A percentile compares a stretch with the other conserved stretches of the same genome.
Conservation (phyloP, 2,329 filamentous ascomycete genomes). For the Epichloe gansuensis region DNA sequence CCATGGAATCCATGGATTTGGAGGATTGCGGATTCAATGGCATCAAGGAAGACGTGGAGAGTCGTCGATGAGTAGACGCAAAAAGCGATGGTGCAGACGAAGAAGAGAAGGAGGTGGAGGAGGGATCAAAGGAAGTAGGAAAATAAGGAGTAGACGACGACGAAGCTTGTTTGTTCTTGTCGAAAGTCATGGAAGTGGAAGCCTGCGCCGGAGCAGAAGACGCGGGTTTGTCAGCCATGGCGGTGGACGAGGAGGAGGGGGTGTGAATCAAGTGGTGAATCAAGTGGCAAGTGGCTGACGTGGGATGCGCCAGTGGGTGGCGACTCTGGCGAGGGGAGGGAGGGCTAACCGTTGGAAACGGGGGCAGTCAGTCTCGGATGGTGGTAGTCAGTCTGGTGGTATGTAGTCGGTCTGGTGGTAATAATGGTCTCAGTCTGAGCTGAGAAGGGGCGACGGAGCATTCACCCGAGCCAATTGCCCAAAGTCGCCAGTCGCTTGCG, state of each 20-base stretch:
- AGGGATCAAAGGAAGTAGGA: not conserved
- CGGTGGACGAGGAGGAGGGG: not conserved
- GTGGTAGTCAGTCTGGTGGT: no score
- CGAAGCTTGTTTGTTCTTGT: constrained; percentile 11
- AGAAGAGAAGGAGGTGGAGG: constrained; percentile 8
- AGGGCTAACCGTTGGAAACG: not conserved
- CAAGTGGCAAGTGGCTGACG: constrained; percentile 1
- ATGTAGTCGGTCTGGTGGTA: no score
- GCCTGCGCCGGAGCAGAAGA: constrained; percentile 12
- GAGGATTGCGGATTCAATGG: constrained; percentile 11
- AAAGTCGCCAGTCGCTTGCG: constrained; percentile 1
- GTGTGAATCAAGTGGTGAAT: not conserved
- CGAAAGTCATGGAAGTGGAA: constrained; percentile 22
- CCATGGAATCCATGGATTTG: constrained; percentile 1
- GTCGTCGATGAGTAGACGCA: constrained; percentile 6
- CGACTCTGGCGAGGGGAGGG: not conserved
- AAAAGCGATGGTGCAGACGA: constrained; percentile 7
- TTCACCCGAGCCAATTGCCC: constrained; percentile 2
- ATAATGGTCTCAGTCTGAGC: no score
- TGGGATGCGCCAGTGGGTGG: constrained; percentile 2
- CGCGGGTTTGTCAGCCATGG: constrained; percentile 25
- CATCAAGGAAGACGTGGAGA: constrained; percentile 13
- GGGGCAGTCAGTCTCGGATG: no score
- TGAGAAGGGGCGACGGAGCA: not conserved
- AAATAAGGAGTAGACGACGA: constrained; percentile 4